Conservation (phyloP, 805 yeast genomes). For the Ogataea nonfermentans region DNA sequence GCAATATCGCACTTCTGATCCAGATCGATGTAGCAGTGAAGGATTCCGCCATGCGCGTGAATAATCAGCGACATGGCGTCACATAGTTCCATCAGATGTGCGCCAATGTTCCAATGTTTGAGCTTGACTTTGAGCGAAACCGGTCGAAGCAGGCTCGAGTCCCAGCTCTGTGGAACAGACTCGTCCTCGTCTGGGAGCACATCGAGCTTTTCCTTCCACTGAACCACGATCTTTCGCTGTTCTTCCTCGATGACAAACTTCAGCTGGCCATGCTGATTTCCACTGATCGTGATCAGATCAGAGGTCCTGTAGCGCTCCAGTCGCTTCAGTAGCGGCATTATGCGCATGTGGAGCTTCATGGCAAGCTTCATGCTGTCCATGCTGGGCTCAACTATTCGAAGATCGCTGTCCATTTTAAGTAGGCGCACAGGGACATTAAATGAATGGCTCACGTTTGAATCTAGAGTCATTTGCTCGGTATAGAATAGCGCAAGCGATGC, state of each 20-base stretch:
- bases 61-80: slow-evolving; percentile 59
- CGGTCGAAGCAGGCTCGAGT: slow-evolving; percentile 27
- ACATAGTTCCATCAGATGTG: slow-evolving; percentile 58
- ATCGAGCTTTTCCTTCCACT: slow-evolving; percentile 57
- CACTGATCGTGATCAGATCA: slow-evolving; percentile 49
- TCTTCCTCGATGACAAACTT: slow-evolving; percentile 55
- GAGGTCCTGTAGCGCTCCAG: slow-evolving; percentile 62
- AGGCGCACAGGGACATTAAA: slow-evolving; percentile 71
- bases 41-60: slow-evolving; percentile 48
- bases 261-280: slow-evolving; percentile 48
- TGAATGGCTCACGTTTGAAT: slow-evolving; percentile 56
- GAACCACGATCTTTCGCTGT: slow-evolving; percentile 50
- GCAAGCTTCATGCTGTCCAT: slow-evolving; percentile 53
- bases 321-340: slow-evolving; percentile 54
- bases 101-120: slow-evolving; percentile 68
- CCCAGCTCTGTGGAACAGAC: slow-evolving; percentile 13
- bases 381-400: slow-evolving; percentile 60
- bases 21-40: slow-evolving; percentile 67
- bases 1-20: slow-evolving; percentile 62
- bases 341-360: slow-evolving; percentile 49
- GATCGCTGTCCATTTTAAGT: slow-evolving; percentile 52
- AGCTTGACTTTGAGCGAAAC: slow-evolving; percentile 50
- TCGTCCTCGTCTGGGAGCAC: slow-evolving; percentile 34
- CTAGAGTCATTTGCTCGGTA: slow-evolving; percentile 41
- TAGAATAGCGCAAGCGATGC: slow-evolving; percentile 58